phyloP scores from a whole-genome alignment of 306 rosid genomes.

The Vigna radiata region DNA sequence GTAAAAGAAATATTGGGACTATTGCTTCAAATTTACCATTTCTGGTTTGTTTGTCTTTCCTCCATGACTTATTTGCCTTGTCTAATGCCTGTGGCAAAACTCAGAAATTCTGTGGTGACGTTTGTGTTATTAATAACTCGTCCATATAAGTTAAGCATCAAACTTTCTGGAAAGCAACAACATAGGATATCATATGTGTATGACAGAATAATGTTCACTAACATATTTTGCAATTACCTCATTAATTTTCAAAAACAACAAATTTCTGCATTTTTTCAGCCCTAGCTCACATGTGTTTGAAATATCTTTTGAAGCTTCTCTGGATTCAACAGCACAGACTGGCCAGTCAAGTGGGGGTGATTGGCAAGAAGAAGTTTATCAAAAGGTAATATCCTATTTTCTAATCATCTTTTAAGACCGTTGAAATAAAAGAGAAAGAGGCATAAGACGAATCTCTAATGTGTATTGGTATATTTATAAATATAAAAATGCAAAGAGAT shows the following conservation, averaged over 20 bases:
- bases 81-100: slow-evolving; percentile 1
- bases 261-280: slow-evolving; percentile 6
- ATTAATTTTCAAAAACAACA: background rate
- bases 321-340: slow-evolving; percentile 93
- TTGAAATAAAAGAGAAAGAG: too few relatives aligned
- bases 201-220: slow-evolving; percentile 1
- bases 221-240: slow-evolving; percentile 20
- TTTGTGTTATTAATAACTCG: background rate
- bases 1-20: background rate
- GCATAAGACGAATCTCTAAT: too few relatives aligned
- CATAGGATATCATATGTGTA: slow-evolving; percentile 15
- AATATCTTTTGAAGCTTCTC: slow-evolving; percentile 63
- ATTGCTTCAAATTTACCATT: slow-evolving; percentile 10
- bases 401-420: background rate
- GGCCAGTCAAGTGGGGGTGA: slow-evolving; percentile 80
- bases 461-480: too few relatives aligned
- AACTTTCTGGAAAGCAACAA: background rate
- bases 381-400: slow-evolving; percentile 65
- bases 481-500: too few relatives aligned
- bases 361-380: slow-evolving; percentile 90
- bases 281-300: slow-evolving; percentile 34
- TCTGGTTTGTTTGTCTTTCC: slow-evolving; percentile 10
- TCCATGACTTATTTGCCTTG: slow-evolving; percentile 11
- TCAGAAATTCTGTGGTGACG: slow-evolving; percentile 16
- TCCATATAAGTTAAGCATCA: background rate